Evolutionary conservation across 805 yeast species (phyloP).

Genomic region (Phaffomyces opuntiae): DNA sequence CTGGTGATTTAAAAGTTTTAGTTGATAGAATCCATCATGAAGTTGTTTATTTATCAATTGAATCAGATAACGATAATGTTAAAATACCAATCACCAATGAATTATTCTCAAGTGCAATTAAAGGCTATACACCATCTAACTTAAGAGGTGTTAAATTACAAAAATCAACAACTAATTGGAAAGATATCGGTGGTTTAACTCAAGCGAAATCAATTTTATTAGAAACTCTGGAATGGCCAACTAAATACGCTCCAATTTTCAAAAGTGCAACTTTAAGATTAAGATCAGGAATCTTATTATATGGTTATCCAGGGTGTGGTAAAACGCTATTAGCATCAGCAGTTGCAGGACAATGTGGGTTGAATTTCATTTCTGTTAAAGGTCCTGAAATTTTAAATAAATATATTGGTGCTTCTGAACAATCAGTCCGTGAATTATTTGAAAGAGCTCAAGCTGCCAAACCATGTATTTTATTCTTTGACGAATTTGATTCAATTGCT

Average conservation of each 20-base stretch:
- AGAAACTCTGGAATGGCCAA: constrained; percentile 96
- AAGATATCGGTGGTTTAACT: constrained; percentile 80
- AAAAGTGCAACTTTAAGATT: constrained; percentile 78
- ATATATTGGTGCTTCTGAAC: constrained; percentile 96
- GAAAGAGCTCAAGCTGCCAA: constrained; percentile 93
- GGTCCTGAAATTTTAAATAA: constrained; percentile 95
- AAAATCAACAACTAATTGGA: constrained; percentile 69
- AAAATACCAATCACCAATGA: constrained; percentile 22
- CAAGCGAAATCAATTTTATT: constrained; percentile 69
- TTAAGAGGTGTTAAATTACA: constrained; percentile 82
- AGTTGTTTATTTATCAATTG: constrained; percentile 13
- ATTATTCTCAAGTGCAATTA: constrained; percentile 49
- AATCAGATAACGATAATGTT: constrained; percentile 1
- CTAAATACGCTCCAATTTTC: constrained; percentile 93
- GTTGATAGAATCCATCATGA: constrained; percentile 65
- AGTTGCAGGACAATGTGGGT: constrained; percentile 87
- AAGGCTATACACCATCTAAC: constrained; percentile 71
- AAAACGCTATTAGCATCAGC: constrained; percentile 91
- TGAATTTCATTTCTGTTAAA: constrained; percentile 86
- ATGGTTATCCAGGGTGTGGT: constrained; percentile 98
- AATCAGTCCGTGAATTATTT: constrained; percentile 85
- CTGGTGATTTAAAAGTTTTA: constrained; percentile 69
- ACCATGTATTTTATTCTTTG: constrained; percentile 89
- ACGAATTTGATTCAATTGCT: constrained; percentile 94
- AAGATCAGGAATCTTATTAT: constrained; percentile 82